These are phyloP conservation scores for Babesia microti DNA, from an alignment of 169 alveolate genomes.

Conservation along the genomic window DNA sequence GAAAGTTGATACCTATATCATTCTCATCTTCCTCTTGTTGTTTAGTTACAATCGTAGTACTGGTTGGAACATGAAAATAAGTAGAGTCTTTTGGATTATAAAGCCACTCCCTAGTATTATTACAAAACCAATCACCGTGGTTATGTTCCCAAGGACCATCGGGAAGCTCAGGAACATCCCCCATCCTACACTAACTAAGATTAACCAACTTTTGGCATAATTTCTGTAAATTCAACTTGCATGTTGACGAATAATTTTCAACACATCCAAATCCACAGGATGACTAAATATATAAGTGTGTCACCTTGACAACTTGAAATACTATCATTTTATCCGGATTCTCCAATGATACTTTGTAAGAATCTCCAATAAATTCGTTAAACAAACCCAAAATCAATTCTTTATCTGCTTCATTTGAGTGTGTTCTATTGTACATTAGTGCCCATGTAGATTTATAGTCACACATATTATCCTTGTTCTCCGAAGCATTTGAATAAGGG, in stretches of 20 bases:
- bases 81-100: slow-evolving; percentile 42
- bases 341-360: slow-evolving; percentile 43
- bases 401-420: slow-evolving; percentile 42
- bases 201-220: slow-evolving; percentile 21
- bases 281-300: slow-evolving; percentile 25
- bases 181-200: background rate
- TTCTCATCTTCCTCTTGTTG: slow-evolving; percentile 21
- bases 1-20: slow-evolving; percentile 48
- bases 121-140: slow-evolving; percentile 47
- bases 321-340: slow-evolving; percentile 51
- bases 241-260: slow-evolving; percentile 22
- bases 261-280: slow-evolving; percentile 36
- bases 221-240: slow-evolving; percentile 39
- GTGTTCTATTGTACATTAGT: slow-evolving; percentile 42
- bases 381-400: slow-evolving; percentile 41
- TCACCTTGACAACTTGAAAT: slow-evolving; percentile 56
- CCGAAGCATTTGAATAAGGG: slow-evolving; percentile 13
- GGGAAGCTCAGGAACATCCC: background rate
- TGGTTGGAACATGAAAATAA: slow-evolving; percentile 44
- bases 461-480: slow-evolving; percentile 1
- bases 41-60: slow-evolving; percentile 12
- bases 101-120: slow-evolving; percentile 53
- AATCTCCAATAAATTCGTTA: slow-evolving; percentile 43
- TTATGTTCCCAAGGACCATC: slow-evolving; percentile 17
- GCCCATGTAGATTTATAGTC: slow-evolving; percentile 46